These are phyloP conservation scores for Porcisia hertigi DNA, from an alignment of 208 protist genomes.

Conservation along the genomic window DNA sequence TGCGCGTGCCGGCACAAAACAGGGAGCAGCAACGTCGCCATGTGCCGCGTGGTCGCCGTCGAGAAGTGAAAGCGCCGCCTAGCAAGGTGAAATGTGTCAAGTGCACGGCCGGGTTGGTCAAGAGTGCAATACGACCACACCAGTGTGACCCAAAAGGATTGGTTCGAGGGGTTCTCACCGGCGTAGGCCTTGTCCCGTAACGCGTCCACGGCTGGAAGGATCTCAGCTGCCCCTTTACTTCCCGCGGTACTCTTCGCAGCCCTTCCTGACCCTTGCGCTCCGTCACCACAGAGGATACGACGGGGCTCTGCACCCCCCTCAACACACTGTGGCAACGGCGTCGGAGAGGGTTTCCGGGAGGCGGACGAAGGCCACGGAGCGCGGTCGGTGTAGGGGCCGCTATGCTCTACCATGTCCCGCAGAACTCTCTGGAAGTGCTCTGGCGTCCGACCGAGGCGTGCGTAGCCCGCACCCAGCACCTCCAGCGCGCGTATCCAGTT, in stretches of 20 bases:
- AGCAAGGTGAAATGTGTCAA: conserved; percentile 62
- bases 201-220: conserved; percentile 38
- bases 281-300: no score
- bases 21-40: conserved; percentile 66
- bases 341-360: not conserved
- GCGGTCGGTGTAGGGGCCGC: conserved; percentile 22
- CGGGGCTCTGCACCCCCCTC: not conserved
- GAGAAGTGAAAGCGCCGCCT: conserved; percentile 53
- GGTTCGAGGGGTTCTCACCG: conserved; percentile 56
- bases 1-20: conserved; percentile 53
- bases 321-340: not conserved
- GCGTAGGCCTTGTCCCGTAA: conserved; percentile 74
- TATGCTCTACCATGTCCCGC: conserved; percentile 58
- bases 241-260: not conserved
- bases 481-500: conserved; percentile 84
- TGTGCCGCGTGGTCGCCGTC: conserved; percentile 55
- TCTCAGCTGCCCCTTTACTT: not conserved
- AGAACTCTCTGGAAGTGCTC: conserved; percentile 79
- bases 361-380: not conserved
- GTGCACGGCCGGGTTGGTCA: conserved; percentile 38
- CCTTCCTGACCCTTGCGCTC: not conserved
- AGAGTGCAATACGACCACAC: conserved; percentile 75
- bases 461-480: conserved; percentile 74
- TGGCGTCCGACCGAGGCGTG: conserved; percentile 55
- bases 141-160: conserved; percentile 73